A percentile compares a stretch with the other conserved stretches of the same genome.
Evolutionary conservation across 768 basidiomycete species (phyloP).

Genomic region (Pholiota conissans): DNA sequence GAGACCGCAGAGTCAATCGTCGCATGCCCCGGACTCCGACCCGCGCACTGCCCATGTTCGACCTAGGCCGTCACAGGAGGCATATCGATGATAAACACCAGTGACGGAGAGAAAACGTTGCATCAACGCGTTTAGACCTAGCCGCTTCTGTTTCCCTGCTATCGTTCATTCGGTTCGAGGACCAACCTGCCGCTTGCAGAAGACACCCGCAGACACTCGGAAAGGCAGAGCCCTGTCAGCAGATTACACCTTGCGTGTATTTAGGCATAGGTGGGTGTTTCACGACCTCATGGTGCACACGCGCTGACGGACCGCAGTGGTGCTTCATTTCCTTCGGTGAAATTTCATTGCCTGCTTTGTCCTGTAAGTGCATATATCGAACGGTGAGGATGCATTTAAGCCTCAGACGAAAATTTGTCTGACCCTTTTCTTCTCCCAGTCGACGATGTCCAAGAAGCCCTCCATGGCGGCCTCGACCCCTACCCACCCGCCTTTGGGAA

Average conservation of each 20-base stretch:
- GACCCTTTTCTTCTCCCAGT: constrained; percentile 10
- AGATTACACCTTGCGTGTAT: constrained; percentile 3
- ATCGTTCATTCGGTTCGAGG: not conserved
- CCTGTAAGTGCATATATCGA: constrained; percentile 7
- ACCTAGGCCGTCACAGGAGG: constrained; percentile 6
- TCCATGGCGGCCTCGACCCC: constrained; percentile 12
- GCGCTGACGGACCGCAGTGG: constrained; percentile 16
- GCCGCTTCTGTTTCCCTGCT: not conserved
- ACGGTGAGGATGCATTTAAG: constrained; percentile 4
- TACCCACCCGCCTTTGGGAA: constrained; percentile 61
- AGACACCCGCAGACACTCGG: not conserved
- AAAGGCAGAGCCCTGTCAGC: not conserved
- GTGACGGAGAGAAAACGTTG: constrained; percentile 2
- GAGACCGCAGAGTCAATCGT: constrained; percentile 12
- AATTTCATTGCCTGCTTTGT: constrained; percentile 5
- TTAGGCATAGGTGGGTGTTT: constrained; percentile 17
- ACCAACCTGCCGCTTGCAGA: constrained; percentile 3
- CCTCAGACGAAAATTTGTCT: constrained; percentile 1
- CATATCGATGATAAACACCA: constrained; percentile 5
- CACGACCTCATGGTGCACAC: constrained; percentile 26
- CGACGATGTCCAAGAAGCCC: constrained; percentile 22
- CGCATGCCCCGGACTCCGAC: constrained; percentile 9
- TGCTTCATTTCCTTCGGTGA: constrained; percentile 10
- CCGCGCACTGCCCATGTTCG: constrained; percentile 4
- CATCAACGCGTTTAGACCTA: constrained; percentile 4